Conservation (phyloP, 2,329 filamentous ascomycete genomes). For the Aspergillus uvarum region DNA sequence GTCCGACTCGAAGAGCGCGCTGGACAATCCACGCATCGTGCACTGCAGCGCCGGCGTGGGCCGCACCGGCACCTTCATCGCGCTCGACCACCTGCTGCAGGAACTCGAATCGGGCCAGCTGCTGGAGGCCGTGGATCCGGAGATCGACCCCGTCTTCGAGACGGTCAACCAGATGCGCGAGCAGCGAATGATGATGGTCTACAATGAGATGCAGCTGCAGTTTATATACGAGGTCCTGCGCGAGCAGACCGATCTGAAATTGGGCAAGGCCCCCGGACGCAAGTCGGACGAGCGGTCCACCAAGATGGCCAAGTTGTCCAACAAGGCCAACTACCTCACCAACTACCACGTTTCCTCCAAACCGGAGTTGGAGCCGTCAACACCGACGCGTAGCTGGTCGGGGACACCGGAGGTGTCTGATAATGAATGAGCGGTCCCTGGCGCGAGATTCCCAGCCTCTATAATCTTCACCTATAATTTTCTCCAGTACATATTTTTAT, state of each 20-base stretch:
- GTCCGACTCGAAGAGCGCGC: conserved; percentile 45
- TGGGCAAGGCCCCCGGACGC: conserved; percentile 29
- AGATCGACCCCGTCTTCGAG: conserved; percentile 69
- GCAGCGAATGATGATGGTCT: conserved; percentile 94
- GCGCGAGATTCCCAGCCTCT: not conserved
- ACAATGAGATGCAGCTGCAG: conserved; percentile 76
- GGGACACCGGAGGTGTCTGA: conserved; percentile 32
- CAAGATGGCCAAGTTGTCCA: conserved; percentile 37
- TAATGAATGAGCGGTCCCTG: conserved; percentile 25
- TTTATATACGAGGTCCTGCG: conserved; percentile 87
- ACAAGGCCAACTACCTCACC: conserved; percentile 29
- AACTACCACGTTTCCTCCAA: conserved; percentile 24
- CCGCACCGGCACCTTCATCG: conserved; percentile 91
- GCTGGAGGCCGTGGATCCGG: conserved; percentile 46
- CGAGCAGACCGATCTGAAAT: conserved; percentile 49
- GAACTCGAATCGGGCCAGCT: conserved; percentile 76
- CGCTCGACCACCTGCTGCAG: conserved; percentile 83
- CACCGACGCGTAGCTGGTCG: conserved; percentile 29
- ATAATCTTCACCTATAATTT: conserved; percentile 15
- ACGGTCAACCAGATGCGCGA: conserved; percentile 78
- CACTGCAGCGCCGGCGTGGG: conserved; percentile 93
- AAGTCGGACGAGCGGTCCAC: conserved; percentile 33
- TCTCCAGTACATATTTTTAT: conserved; percentile 1
- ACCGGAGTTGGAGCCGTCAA: conserved; percentile 37
- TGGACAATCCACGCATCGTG: conserved; percentile 72